Evolutionary conservation across 176 grass and related monocot genomes (phyloP).

Genomic region (Zea mays): DNA sequence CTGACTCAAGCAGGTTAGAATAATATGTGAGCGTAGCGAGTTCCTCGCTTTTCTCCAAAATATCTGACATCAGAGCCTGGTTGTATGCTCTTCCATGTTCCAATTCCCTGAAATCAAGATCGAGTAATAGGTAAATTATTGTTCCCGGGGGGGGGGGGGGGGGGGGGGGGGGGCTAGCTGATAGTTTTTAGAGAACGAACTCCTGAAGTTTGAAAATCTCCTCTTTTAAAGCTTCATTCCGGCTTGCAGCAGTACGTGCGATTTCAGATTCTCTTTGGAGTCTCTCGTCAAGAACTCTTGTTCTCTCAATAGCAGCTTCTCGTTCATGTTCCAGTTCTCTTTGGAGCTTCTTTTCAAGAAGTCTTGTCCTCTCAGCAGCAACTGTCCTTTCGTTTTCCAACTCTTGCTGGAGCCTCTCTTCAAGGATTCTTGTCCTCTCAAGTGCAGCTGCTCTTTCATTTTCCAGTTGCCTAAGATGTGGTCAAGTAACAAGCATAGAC

Average conservation of each 20-base stretch:
- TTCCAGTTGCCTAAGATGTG: not conserved
- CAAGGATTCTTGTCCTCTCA: constrained; percentile 6
- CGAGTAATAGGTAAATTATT: not conserved
- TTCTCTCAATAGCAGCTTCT: not conserved
- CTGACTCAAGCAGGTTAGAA: not conserved
- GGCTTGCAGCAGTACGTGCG: not conserved
- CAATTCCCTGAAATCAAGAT: not conserved
- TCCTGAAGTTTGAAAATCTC: not conserved
- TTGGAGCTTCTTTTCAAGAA: constrained; percentile 2
- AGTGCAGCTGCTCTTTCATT: not conserved
- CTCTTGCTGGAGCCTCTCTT: not conserved
- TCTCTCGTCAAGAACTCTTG: not conserved
- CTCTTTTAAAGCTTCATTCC: not conserved
- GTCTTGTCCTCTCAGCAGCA: not conserved
- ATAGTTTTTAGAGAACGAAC: not conserved
- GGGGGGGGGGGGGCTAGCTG: not conserved
- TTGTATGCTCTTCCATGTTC: constrained; percentile 12
- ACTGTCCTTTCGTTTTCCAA: not conserved
- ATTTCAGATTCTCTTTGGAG: not conserved
- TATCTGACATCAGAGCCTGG: constrained; percentile 7
- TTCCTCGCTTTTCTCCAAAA: not conserved
- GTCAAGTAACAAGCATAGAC: not conserved
- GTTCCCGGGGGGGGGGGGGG: not conserved
- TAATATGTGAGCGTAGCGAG: not conserved
- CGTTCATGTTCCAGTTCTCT: not conserved